Evolutionary conservation across 306 rosid species (phyloP), one percentile per base, ranked within the genome.

Genomic region (Elaeagnus macrophylla): DNA sequence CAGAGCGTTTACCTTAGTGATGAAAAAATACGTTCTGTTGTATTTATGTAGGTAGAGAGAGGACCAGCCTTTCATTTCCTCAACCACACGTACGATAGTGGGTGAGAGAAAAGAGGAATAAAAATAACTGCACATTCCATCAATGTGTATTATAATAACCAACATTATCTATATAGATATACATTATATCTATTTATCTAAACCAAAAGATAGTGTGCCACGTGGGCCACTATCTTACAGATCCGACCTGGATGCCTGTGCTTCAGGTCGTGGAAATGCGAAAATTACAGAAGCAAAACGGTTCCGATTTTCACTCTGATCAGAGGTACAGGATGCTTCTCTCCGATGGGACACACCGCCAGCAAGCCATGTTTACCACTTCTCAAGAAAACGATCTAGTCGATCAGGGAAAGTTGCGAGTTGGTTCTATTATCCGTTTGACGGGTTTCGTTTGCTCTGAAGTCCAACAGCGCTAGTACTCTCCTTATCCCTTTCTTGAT

Each of bases 351-450:
- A 40, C 69, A 7, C 69, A 56, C 60, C 61, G 38, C 37, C 84
- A 75, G 67, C 95, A 83, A 54, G 91, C 95, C 36, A 82, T 89
- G 91, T 81, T 85, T 7, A 82, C 75, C 14, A 78, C 83, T 25
- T 25, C 32, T 20, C 91, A 82, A 79, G 63, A 60, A 66, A 85
- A 82, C 57, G 69, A 43, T 0, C 74, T 82, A 62, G 80, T 89
- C 15, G 45, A n/a, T 50, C 38, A 69, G 0, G 84, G 80, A 12
- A 65, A 14, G 67, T 75, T 82, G 67, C 91, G 74, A 68, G 73
- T 64, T 52, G 88, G 97, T 25, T 84, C 93, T 18, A 12, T 89
- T 3, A 57, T 89, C 57, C 67, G 57, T 12, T 48, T 89, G 51
- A 56, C 49, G 5, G 73, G 78, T 39, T 84, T 54, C 58, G 72